phyloP scores from a whole-genome alignment of 345 rosid genomes.

The Noccaea bulbosa region DNA sequence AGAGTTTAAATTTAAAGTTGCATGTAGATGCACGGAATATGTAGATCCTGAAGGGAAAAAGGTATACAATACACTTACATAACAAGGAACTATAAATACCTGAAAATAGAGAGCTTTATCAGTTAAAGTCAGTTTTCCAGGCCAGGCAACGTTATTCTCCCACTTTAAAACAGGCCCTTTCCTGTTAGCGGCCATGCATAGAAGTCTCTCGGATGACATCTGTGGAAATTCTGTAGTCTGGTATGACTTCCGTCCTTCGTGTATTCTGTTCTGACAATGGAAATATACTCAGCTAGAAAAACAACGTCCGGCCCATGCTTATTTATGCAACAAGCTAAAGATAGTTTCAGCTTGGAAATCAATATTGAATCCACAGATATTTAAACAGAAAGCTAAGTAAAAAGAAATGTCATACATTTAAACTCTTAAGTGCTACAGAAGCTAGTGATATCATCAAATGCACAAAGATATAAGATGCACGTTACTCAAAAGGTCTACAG shows the following conservation, averaged over 20 bases:
- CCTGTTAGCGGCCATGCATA: constrained; percentile 81
- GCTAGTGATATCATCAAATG: constrained; percentile 16
- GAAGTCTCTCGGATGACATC: constrained; percentile 65
- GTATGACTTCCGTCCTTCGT: constrained; percentile 74
- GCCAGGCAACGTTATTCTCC: constrained; percentile 96
- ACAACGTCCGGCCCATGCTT: not conserved
- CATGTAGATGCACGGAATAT: constrained; percentile 3
- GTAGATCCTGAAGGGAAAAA: constrained; percentile 2
- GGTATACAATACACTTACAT: constrained; percentile 9
- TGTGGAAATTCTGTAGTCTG: constrained; percentile 55
- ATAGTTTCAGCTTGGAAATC: constrained; percentile 1
- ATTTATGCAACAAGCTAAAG: constrained; percentile 19
- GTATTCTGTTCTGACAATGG: constrained; percentile 71
- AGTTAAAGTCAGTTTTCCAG: constrained; percentile 84
- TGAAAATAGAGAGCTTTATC: constrained; percentile 89
- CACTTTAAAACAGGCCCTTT: constrained; percentile 92
- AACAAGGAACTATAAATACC: constrained; percentile 51
- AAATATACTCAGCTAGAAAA: constrained; percentile 45
- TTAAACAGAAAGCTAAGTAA: not conserved
- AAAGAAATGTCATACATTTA: constrained; percentile 16
- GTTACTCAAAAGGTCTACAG: constrained; percentile 9
- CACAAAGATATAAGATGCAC: constrained; percentile 1
- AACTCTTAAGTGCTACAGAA: constrained; percentile 10
- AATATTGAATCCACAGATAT: not conserved
- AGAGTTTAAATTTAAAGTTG: not conserved